Conservation (phyloP, 805 yeast genomes). For the Candida tibetensis region DNA sequence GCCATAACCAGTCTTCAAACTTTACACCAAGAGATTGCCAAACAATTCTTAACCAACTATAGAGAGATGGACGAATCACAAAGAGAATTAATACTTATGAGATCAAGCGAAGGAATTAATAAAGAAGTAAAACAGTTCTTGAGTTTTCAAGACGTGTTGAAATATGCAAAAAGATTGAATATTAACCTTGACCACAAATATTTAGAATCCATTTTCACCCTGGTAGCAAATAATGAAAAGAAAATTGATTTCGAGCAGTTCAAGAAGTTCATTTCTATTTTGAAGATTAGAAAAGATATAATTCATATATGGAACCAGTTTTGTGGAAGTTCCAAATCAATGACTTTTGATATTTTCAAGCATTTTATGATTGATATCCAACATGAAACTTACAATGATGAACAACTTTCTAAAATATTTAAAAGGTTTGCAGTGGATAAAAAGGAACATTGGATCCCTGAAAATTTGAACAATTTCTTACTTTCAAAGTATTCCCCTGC, state of each 20-base stretch:
- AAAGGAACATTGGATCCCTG: slow-evolving; percentile 16
- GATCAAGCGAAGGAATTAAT: slow-evolving; percentile 15
- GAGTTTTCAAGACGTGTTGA: slow-evolving; percentile 65
- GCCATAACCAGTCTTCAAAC: slow-evolving; percentile 61
- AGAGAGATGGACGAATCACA: slow-evolving; percentile 34
- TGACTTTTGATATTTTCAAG: slow-evolving; percentile 23
- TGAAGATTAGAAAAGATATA: slow-evolving; percentile 68
- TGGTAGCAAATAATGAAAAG: slow-evolving; percentile 29
- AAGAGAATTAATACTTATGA: slow-evolving; percentile 23
- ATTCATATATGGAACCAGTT: slow-evolving; percentile 43
- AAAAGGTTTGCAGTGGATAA: slow-evolving; percentile 23
- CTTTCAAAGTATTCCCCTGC: slow-evolving; percentile 30
- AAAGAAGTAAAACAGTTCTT: slow-evolving; percentile 32
- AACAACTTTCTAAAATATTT: slow-evolving; percentile 26
- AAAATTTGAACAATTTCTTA: slow-evolving; percentile 27
- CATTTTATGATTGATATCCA: slow-evolving; percentile 50
- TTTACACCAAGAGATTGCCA: slow-evolving; percentile 55
- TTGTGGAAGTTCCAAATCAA: slow-evolving; percentile 17
- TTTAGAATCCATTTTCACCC: slow-evolving; percentile 49
- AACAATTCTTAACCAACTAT: slow-evolving; percentile 45
- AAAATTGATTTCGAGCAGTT: slow-evolving; percentile 74
- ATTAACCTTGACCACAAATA: slow-evolving; percentile 62
- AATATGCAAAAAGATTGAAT: slow-evolving; percentile 64
- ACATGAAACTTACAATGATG: slow-evolving; percentile 35
- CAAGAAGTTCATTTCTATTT: slow-evolving; percentile 63